Evolutionary conservation across 192 early-diverging fungal species (phyloP).

Genomic region (Umbelopsis sp.): DNA sequence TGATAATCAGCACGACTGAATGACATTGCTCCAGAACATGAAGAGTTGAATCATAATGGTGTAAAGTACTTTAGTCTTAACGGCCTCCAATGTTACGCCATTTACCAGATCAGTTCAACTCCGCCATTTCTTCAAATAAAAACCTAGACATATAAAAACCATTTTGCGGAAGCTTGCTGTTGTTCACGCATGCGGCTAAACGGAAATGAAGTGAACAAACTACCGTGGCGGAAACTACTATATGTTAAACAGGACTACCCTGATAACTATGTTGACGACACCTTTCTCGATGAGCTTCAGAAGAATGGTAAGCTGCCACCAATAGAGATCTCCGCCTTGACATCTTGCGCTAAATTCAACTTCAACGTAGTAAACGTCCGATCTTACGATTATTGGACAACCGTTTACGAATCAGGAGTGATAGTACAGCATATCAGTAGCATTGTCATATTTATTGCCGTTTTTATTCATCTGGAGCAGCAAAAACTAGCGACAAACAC

Average conservation of each 20-base stretch:
- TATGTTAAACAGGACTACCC: slow-evolving; percentile 89
- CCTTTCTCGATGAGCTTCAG: slow-evolving; percentile 86
- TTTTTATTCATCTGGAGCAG: slow-evolving; percentile 79
- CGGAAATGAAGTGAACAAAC: slow-evolving; percentile 23
- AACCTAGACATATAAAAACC: no score
- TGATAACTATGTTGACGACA: slow-evolving; percentile 90
- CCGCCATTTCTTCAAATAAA: no score
- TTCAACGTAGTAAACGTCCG: slow-evolving; percentile 73
- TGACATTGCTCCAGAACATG: no score
- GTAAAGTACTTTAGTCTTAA: no score
- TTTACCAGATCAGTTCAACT: no score
- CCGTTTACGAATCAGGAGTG: slow-evolving; percentile 73
- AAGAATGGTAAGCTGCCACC: slow-evolving; percentile 69
- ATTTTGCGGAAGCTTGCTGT: no score
- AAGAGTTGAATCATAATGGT: no score
- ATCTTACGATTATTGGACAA: slow-evolving; percentile 79
- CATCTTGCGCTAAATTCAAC: neutral
- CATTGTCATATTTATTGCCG: slow-evolving; percentile 85
- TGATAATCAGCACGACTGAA: no score
- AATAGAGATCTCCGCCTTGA: neutral
- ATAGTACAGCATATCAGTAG: slow-evolving; percentile 87
- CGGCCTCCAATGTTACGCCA: no score
- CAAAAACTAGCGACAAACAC: slow-evolving; percentile 55
- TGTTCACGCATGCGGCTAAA: slow-evolving; percentile 4
- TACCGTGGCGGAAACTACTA: slow-evolving; percentile 78